phyloP scores from a whole-genome alignment of 345 rosid genomes.

The Crucihimalaya himalaica region DNA sequence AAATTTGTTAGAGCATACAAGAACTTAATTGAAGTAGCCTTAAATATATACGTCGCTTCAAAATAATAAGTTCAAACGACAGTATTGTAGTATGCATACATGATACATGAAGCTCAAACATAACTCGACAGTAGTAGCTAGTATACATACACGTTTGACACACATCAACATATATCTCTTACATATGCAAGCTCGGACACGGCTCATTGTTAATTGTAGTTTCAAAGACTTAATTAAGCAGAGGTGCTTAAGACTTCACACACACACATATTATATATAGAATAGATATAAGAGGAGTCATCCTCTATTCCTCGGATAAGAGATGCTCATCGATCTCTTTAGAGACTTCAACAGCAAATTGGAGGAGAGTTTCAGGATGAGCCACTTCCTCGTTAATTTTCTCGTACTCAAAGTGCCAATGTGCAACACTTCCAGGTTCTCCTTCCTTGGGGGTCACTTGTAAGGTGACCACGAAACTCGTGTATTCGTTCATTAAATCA shows the following conservation, averaged over 20 bases:
- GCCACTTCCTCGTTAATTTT: constrained; percentile 37
- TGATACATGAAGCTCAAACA: too few species aligned
- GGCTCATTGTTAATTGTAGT: background rate
- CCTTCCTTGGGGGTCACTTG: constrained; percentile 35
- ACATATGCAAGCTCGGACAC: background rate
- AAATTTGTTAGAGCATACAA: too few species aligned
- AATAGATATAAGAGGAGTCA: background rate
- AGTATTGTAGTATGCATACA: too few species aligned
- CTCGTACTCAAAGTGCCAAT: constrained; percentile 45
- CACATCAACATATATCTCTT: background rate
- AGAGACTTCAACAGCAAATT: constrained; percentile 26
- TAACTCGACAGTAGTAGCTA: too few species aligned
- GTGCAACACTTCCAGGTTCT: constrained; percentile 31
- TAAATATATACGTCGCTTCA: too few species aligned
- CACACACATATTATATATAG: background rate
- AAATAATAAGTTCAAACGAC: too few species aligned
- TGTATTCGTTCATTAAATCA: constrained; percentile 28
- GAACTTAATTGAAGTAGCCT: too few species aligned
- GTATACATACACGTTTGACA: too few species aligned
- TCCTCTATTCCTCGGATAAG: constrained; percentile 17
- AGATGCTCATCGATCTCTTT: constrained; percentile 40
- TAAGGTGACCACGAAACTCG: background rate
- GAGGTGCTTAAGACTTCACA: background rate
- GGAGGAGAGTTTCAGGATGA: constrained; percentile 37
- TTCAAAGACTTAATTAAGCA: background rate